Evolutionary conservation across 352 stramenopile genomes (phyloP).

Genomic region (Phytophthora pluvialis): DNA sequence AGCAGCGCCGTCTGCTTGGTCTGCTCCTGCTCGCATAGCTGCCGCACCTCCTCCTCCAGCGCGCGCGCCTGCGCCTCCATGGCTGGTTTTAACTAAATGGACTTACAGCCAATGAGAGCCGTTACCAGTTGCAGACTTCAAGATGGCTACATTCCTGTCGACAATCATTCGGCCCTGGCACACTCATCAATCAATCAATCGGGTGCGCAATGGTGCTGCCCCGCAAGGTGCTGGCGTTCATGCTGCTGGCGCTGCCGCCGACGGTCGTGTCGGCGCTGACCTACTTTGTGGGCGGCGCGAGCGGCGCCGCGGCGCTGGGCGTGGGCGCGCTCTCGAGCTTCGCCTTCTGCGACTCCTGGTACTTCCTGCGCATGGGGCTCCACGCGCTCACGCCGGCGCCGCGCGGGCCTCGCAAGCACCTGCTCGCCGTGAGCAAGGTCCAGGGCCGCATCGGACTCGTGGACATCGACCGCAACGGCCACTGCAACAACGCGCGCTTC

Average conservation of each 20-base stretch:
- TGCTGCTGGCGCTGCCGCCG: conserved; percentile 56
- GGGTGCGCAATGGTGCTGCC: conserved; percentile 27
- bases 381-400: conserved; percentile 31
- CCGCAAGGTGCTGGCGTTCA: conserved; percentile 54
- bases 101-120: conserved; percentile 38
- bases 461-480: conserved; percentile 87
- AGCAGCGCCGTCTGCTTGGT: conserved; percentile 43
- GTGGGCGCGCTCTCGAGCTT: conserved; percentile 61
- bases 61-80: conserved; percentile 44
- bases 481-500: conserved; percentile 89
- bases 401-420: conserved; percentile 35
- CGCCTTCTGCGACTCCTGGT: conserved; percentile 79
- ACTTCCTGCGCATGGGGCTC: conserved; percentile 70
- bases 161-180: conserved; percentile 5
- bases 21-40: conserved; percentile 44
- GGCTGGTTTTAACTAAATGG: conserved; percentile 7
- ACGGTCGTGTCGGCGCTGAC: conserved; percentile 39
- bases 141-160: not conserved
- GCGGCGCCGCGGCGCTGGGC: conserved; percentile 30
- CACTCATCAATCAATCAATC: conserved; percentile 10
- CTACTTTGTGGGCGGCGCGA: conserved; percentile 33
- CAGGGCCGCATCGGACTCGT: conserved; percentile 53
- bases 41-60: conserved; percentile 47
- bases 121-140: conserved; percentile 8
- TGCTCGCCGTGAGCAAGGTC: conserved; percentile 66